A percentile compares a stretch with the other conserved stretches of the same genome.
Evolutionary conservation across 164 flowering plant species (phyloP).

Genomic region (Vitis rotundifolia): DNA sequence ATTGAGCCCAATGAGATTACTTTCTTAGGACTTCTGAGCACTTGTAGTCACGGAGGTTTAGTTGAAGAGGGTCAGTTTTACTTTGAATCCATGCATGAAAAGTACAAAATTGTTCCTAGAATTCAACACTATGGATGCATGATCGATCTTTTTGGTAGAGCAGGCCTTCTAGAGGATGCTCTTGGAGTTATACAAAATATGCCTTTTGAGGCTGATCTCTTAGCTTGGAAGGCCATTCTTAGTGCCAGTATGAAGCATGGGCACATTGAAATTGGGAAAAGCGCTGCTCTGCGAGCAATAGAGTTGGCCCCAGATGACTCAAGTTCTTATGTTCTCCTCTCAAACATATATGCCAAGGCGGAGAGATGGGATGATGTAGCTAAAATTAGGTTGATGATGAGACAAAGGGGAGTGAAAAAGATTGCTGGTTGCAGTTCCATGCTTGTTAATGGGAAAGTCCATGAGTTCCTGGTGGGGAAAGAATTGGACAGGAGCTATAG

Average conservation of each 20-base stretch:
- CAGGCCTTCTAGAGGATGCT: constrained; percentile 29
- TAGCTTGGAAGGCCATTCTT: constrained; percentile 28
- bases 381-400: constrained; percentile 25
- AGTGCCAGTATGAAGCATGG: constrained; percentile 29
- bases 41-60: constrained; percentile 38
- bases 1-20: constrained; percentile 30
- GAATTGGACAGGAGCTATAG: constrained; percentile 7
- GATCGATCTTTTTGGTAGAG: constrained; percentile 32
- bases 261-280: constrained; percentile 13
- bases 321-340: constrained; percentile 21
- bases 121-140: constrained; percentile 37
- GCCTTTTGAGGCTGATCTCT: constrained; percentile 27
- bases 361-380: constrained; percentile 25
- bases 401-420: constrained; percentile 22
- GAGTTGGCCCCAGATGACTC: constrained; percentile 28
- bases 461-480: constrained; percentile 24
- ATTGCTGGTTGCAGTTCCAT: constrained; percentile 31
- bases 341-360: constrained; percentile 31
- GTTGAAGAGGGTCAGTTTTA: constrained; percentile 25
- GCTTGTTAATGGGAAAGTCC: constrained; percentile 5
- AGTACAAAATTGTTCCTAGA: constrained; percentile 18
- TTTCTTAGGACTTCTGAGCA: constrained; percentile 30
- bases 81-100: constrained; percentile 20
- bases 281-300: constrained; percentile 17
- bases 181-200: constrained; percentile 19